Evolutionary conservation across 345 rosid genomes (phyloP), one percentile per base, ranked within the genome.

Genomic region (Eucalyptus tenuipes): DNA sequence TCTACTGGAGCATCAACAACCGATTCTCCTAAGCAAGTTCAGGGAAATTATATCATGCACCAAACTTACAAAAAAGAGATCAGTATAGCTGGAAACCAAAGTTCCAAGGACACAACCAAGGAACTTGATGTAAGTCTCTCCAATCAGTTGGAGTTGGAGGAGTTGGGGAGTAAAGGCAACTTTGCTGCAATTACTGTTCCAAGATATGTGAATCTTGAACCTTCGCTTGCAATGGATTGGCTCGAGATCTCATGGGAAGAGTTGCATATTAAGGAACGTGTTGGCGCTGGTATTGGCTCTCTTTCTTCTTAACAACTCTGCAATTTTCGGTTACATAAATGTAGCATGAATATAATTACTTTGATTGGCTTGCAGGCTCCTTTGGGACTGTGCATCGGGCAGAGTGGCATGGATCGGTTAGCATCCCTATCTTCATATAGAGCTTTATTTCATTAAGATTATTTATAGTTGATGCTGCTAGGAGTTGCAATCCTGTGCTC

Each of bases 341-440:
- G 6, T 79, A 87, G 49, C 31, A 29, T 31, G 29, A 14, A 33
- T 68, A 55, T 50, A 33, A 13, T 25, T 52, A 80, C 80, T 87
- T 84, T 49, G 61, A 66, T 42, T 71, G 55, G 47, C 55, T 89
- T 90, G 68, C 94, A 97, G 99, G 99, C 71, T 97, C 99, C 80
- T 97, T 97, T 93, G 98, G 99, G 89, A 97, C 98, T 31, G 99
- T 97, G 91, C 99, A 97, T 93, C 98, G 97, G 57, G 99, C 99
- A 91, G 99, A 97, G 92, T 97, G 99, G 99, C 96, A 96, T 94
- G 99, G 99, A 90, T 96, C 99, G 89, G 99, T 97, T 87, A 90
- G 98, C 94, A 88, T 88, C 59, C 88, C 50, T 40, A 61, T 20
- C 87, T 66, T 79, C 40, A 88, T 52, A n/a, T 61, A 42, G 53